Evolutionary conservation across 495 filamentous ascomycete genomes (phyloP), one percentile per base, ranked within the genome.

Genomic region (Rusavskia elegans): DNA sequence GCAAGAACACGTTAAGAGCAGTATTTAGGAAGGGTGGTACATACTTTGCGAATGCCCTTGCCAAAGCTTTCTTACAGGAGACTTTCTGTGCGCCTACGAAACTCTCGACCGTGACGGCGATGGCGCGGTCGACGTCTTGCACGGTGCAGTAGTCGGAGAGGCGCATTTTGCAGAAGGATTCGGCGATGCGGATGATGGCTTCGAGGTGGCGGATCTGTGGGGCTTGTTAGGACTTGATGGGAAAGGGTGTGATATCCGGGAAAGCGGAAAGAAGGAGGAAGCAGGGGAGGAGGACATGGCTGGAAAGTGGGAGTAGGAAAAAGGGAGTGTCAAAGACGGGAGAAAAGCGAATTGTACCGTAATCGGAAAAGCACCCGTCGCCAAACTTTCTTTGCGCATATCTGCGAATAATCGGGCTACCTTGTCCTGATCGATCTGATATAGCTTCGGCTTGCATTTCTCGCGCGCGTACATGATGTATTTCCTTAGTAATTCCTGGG

Each of bases 381-480:
- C 89, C 46, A 96, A 67, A 32, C 79, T 85, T 67, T 99, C 92
- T 45, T 89, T 74, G 52, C 92, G 74, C 89, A 99, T 95, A 69
- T 99, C 93, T 7, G 88, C 87, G 63, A 95, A 99, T 2, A 99
- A 73, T 40, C 88, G 75, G 14, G 93, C 85, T 32, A 99, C 78
- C 69, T 99, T 99, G 64, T 97, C 93, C 63, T 94, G 86, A 61
- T 99, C 93, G 68, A 99, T 96, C 64, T 97, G 88, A 61, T 96
- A 90, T 36, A 99, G 73, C 66, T 97, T 96, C 32, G 93, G 93
- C 53, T 76, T 74, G 67, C 87, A 93, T 57, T 81, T 81, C 65
- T 97, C 90, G 23, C 93, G 78, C 2, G 93, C 89, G 62, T 95
- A 97, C 36, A 97, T 76, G 60, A 99, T 97, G 66, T 97, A 99